Conservation (phyloP, 2,329 filamentous ascomycete genomes). For the Arthrobotrys iridis region DNA sequence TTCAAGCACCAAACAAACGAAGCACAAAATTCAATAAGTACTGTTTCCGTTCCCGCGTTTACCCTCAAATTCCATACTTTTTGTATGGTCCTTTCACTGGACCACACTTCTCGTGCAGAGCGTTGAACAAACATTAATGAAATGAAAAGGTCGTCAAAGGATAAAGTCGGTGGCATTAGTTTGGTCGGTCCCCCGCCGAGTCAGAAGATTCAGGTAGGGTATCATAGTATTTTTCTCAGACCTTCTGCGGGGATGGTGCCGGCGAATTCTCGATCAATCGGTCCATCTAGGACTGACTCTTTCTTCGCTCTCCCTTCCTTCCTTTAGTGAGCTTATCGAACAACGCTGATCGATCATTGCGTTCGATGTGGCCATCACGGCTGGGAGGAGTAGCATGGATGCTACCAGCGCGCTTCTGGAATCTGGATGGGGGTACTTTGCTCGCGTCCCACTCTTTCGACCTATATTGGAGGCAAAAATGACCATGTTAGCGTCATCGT, state of each 20-base stretch:
- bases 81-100: constrained; percentile 3
- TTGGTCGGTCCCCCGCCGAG: neutral
- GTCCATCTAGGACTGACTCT: constrained; percentile 54
- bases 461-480: constrained; percentile 50
- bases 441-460: constrained; percentile 66
- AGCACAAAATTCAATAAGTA: constrained; percentile 15
- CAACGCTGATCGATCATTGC: constrained; percentile 70
- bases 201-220: neutral
- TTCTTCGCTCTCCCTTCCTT: constrained; percentile 46
- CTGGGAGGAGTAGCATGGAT: constrained; percentile 74
- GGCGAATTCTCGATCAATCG: constrained; percentile 49
- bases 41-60: constrained; percentile 14
- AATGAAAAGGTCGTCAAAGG: constrained; percentile 1
- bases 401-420: constrained; percentile 76
- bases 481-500: constrained; percentile 33
- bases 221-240: constrained; percentile 7
- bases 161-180: neutral
- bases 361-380: constrained; percentile 72
- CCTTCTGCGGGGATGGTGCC: constrained; percentile 44
- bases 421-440: constrained; percentile 74
- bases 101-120: neutral
- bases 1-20: constrained; percentile 21
- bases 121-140: constrained; percentile 15
- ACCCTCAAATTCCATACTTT: constrained; percentile 5
- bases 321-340: constrained; percentile 64